Percentiles rank a stretch among this genome's conserved stretches.
These are phyloP conservation scores for Phytophthora megakarya DNA, from an alignment of 352 stramenopile species.

Conservation along the genomic window DNA sequence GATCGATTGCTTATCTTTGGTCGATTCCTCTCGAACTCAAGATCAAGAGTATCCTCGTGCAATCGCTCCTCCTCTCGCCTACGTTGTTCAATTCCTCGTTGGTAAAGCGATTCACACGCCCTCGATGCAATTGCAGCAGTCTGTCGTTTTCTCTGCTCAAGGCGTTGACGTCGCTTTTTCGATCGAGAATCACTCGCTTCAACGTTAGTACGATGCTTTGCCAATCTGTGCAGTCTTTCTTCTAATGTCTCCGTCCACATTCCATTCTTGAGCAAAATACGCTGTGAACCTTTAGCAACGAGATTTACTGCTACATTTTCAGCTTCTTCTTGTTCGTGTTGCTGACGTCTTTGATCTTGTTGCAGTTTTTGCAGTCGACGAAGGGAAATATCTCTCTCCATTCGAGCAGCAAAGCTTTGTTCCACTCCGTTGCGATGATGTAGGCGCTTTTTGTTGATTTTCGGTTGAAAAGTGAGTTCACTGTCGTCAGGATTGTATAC, in stretches of 20 bases:
- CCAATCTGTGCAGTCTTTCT: constrained; percentile 39
- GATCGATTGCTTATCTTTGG: constrained; percentile 46
- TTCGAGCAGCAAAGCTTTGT: constrained; percentile 38
- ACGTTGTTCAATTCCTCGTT: constrained; percentile 47
- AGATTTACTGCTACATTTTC: constrained; percentile 25
- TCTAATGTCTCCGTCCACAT: constrained; percentile 51
- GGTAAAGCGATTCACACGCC: constrained; percentile 61
- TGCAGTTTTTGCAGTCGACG: constrained; percentile 28
- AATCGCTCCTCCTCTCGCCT: constrained; percentile 33
- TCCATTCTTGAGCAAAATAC: constrained; percentile 60
- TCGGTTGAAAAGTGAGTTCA: constrained; percentile 57
- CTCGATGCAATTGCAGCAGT: constrained; percentile 26
- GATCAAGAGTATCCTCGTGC: constrained; percentile 22
- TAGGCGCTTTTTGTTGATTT: constrained; percentile 46
- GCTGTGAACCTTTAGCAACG: constrained; percentile 52
- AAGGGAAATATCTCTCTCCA: constrained; percentile 54
- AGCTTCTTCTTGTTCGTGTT: constrained; percentile 28
- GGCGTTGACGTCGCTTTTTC: constrained; percentile 19
- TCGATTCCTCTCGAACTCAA: constrained; percentile 28
- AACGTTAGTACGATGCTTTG: constrained; percentile 11
- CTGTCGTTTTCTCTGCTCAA: constrained; percentile 22
- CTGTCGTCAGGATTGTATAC: constrained; percentile 32
- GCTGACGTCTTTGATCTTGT: constrained; percentile 25
- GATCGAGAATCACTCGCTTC: constrained; percentile 1
- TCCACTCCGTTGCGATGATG: constrained; percentile 5